Percentiles rank a stretch among this genome's conserved stretches.
Evolutionary conservation across 208 protist species (phyloP).

Genomic region (Zelonia costaricensis): DNA sequence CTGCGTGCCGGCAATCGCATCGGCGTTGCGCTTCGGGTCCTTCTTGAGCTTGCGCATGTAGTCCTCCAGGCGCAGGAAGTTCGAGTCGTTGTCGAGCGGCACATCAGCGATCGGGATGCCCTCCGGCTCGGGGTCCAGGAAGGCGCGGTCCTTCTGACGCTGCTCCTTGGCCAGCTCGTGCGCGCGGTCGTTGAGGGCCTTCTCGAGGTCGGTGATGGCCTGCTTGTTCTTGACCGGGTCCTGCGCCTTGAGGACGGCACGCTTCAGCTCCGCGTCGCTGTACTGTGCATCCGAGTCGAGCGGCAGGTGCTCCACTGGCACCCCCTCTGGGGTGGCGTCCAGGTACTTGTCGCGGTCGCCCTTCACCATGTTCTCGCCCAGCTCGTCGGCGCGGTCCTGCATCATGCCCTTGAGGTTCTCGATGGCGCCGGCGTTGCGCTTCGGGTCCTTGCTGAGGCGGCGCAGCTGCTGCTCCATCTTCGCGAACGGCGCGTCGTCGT

Average conservation of each 20-base stretch:
- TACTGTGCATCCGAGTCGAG: slow-evolving; percentile 65
- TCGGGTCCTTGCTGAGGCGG: slow-evolving; percentile 51
- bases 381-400: slow-evolving; percentile 68
- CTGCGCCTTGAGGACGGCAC: slow-evolving; percentile 61
- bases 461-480: slow-evolving; percentile 73
- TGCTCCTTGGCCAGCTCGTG: slow-evolving; percentile 60
- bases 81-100: slow-evolving; percentile 49
- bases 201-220: slow-evolving; percentile 58
- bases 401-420: slow-evolving; percentile 71
- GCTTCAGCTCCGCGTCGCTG: slow-evolving; percentile 62
- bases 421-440: slow-evolving; percentile 59
- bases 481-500: slow-evolving; percentile 62
- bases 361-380: slow-evolving; percentile 58
- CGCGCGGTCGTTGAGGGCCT: slow-evolving; percentile 69
- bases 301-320: slow-evolving; percentile 57
- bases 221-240: slow-evolving; percentile 39
- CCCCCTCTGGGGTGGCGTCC: slow-evolving; percentile 58
- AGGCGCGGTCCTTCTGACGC: slow-evolving; percentile 52
- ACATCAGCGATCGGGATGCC: slow-evolving; percentile 66
- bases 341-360: slow-evolving; percentile 73
- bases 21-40: slow-evolving; percentile 55
- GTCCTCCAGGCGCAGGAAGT: slow-evolving; percentile 62
- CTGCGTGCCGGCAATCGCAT: slow-evolving; percentile 58
- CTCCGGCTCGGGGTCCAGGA: slow-evolving; percentile 71
- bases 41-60: slow-evolving; percentile 71